Conservation (phyloP, 495 filamentous ascomycete genomes). For the Polyplosphaeria fusca region DNA sequence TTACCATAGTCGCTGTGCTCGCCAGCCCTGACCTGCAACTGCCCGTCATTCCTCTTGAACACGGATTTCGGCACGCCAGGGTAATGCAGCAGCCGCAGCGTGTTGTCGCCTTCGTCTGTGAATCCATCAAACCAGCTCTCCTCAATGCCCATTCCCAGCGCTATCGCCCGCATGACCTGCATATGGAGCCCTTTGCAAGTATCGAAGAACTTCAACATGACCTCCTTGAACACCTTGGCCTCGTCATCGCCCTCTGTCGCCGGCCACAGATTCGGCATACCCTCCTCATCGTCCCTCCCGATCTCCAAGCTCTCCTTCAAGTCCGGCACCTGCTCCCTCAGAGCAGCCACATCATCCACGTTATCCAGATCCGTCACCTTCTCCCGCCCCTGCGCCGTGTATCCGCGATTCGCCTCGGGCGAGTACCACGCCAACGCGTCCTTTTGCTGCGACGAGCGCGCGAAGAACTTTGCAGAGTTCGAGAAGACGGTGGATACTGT, state of each 20-base stretch:
- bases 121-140: conserved; percentile 74
- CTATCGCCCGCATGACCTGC: conserved; percentile 84
- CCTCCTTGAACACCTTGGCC: conserved; percentile 62
- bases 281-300: conserved; percentile 67
- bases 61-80: conserved; percentile 64
- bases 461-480: conserved; percentile 75
- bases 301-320: conserved; percentile 85
- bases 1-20: conserved; percentile 80
- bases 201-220: conserved; percentile 70
- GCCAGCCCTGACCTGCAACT: conserved; percentile 70
- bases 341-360: conserved; percentile 54
- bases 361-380: conserved; percentile 65
- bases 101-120: conserved; percentile 76
- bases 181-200: conserved; percentile 72
- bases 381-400: conserved; percentile 71
- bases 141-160: conserved; percentile 73
- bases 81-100: conserved; percentile 84
- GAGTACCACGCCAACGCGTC: conserved; percentile 47
- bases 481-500: conserved; percentile 56
- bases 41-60: conserved; percentile 57
- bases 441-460: conserved; percentile 65
- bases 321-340: conserved; percentile 63
- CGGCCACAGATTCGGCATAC: conserved; percentile 79
- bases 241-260: conserved; percentile 54
- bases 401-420: conserved; percentile 54